These are phyloP conservation scores for Serendipita sp. DNA, from an alignment of 768 basidiomycete species.

Conservation along the genomic window DNA sequence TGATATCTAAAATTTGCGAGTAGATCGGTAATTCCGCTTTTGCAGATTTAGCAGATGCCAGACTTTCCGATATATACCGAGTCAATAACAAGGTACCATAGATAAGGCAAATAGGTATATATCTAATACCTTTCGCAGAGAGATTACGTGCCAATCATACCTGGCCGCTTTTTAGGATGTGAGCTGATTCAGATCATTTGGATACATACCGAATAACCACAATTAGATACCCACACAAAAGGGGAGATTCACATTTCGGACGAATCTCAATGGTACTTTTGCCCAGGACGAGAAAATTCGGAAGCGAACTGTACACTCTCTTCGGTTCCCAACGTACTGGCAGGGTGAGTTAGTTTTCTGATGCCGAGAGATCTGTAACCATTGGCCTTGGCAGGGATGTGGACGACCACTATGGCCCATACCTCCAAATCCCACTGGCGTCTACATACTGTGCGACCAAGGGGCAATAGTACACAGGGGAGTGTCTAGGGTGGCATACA, in stretches of 20 bases:
- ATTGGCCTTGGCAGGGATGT: constrained; percentile 12
- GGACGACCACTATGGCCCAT: constrained; percentile 17
- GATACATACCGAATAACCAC: no score
- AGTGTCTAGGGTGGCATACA: no score
- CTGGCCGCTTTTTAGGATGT: constrained; percentile 18
- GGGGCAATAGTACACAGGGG: no score
- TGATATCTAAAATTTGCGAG: constrained; percentile 13
- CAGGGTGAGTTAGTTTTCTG: no score
- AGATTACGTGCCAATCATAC: constrained; percentile 27
- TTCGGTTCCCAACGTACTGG: constrained; percentile 15
- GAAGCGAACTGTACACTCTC: constrained; percentile 15
- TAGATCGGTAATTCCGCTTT: constrained; percentile 5
- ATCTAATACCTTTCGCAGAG: constrained; percentile 13
- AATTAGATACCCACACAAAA: no score
- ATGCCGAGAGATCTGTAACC: no score
- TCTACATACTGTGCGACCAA: constrained; percentile 6
- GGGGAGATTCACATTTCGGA: constrained; percentile 10
- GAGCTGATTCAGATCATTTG: not conserved
- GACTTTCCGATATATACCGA: constrained; percentile 1
- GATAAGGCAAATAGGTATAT: not conserved
- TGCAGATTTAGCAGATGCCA: constrained; percentile 5
- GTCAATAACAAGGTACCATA: constrained; percentile 6
- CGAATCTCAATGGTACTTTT: constrained; percentile 17
- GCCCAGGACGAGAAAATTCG: constrained; percentile 15
- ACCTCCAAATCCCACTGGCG: constrained; percentile 14